Base-by-base conservation (phyloP, 768 basidiomycete genomes). In the Russula foetens region DNA sequence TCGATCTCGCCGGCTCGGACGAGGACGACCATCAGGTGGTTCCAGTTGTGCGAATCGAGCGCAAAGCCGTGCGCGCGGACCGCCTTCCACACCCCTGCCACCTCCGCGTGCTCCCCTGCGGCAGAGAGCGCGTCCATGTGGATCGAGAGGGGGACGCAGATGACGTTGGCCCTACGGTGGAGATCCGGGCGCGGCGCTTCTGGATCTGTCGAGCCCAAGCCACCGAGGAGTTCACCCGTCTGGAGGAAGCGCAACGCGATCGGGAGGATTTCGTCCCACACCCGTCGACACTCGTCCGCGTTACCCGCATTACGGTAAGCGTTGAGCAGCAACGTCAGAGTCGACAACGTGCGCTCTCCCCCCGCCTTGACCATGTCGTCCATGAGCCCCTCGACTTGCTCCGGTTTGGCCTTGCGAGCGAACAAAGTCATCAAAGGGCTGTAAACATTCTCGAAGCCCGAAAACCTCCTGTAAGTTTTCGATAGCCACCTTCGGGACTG, bases 1-100 rank as follows among this genome's bases (percentile, higher is more conserved):
- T 87, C 84, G n/a, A 84, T 74, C 67, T 94, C 82, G 26, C 90
- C 91, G 0, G 88, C 90, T 31, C 89, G 84, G 41, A 92, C 77
- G 24, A 95, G 78, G 15, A 85, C 87, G 11, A 87, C 76, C 26
- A 79, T 80, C 28, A 97, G 78, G 67, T 90, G 84, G 68, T 96
- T 97, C 90, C 92, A 98, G 71, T 97, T 98, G 67, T 88, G 84
- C 14, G 88, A 80, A 69, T 95, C 91, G 70, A 93, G 92, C 14
- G 77, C 77, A 66, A 95, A 88, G 2, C 90, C 90, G 11, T 76
- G 71, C 12, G 71, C 64, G 61, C 81, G 80, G 52, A 90, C 78
- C 31, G 75, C 69, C n/a, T 75, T 74, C 94, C 96, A 98, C 0
- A 80, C 75, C 3, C 69, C 68, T 17, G 84, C 79, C 47, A 95